Conservation (phyloP, 2,329 filamentous ascomycete genomes). For the Talaromyces amestolkiae region DNA sequence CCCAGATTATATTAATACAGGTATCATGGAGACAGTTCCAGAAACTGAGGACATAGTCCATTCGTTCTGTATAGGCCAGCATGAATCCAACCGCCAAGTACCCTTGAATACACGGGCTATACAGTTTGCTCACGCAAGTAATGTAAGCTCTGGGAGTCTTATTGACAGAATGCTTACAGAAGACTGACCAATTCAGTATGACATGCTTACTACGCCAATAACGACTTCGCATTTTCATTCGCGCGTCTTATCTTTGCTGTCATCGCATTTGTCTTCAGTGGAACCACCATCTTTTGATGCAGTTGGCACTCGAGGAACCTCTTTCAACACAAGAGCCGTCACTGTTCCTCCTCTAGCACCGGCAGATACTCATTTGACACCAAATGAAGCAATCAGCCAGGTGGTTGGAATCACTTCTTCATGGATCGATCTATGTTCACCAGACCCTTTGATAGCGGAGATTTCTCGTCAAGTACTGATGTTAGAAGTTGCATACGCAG, state of each 20-base stretch:
- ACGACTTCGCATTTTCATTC: conserved; percentile 61
- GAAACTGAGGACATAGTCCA: conserved; percentile 39
- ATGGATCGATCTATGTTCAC: conserved; percentile 87
- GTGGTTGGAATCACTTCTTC: conserved; percentile 77
- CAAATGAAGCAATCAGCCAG: conserved; percentile 76
- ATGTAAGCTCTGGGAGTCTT: conserved; percentile 39
- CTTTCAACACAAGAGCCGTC: conserved; percentile 41
- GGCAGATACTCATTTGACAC: conserved; percentile 63
- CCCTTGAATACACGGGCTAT: conserved; percentile 52
- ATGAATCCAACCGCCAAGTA: conserved; percentile 54
- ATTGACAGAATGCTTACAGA: background rate
- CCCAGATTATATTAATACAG: background rate
- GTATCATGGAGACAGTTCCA: conserved; percentile 33
- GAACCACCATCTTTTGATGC: conserved; percentile 36
- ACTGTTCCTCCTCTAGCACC: conserved; percentile 42
- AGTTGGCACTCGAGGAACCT: conserved; percentile 40
- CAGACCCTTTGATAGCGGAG: conserved; percentile 77
- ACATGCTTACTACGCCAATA: conserved; percentile 63
- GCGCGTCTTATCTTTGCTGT: conserved; percentile 54
- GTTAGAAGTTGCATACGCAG: conserved; percentile 89
- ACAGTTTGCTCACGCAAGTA: conserved; percentile 56
- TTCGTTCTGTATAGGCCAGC: conserved; percentile 60
- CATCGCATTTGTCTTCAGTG: conserved; percentile 49
- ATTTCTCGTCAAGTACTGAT: conserved; percentile 87
- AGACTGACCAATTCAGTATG: conserved; percentile 51